phyloP scores from a whole-genome alignment of 305 asterid species.

The Fraxinus platypoda region DNA sequence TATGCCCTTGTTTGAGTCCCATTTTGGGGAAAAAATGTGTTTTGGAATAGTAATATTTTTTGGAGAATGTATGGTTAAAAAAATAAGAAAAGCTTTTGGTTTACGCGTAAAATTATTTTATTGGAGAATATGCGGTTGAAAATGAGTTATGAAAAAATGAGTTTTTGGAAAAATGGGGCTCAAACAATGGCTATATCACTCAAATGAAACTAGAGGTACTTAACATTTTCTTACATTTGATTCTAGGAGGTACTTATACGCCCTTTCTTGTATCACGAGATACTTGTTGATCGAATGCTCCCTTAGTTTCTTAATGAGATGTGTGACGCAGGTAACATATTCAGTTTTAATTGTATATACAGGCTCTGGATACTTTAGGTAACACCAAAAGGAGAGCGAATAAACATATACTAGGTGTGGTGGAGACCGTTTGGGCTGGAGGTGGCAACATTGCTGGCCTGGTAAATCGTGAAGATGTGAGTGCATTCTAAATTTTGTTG shows the following conservation, averaged over 20 bases:
- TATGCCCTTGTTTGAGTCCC: neutral
- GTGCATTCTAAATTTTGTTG: slow-evolving; percentile 24
- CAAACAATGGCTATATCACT: neutral
- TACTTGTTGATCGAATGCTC: slow-evolving; percentile 10
- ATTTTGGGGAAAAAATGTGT: no score
- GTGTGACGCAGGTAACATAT: slow-evolving; percentile 1
- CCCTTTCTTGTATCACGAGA: slow-evolving; percentile 18
- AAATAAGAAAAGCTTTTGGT: no score
- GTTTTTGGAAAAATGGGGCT: no score
- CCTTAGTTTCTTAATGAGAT: neutral
- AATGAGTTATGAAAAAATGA: no score
- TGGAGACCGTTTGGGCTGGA: slow-evolving; percentile 81
- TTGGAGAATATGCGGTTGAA: no score
- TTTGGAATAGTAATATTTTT: no score
- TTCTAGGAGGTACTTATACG: slow-evolving; percentile 2
- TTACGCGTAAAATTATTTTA: no score
- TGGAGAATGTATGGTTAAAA: no score
- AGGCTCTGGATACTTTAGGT: slow-evolving; percentile 94
- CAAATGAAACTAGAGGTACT: neutral
- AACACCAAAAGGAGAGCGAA: slow-evolving; percentile 89
- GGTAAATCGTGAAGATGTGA: slow-evolving; percentile 61
- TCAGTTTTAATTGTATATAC: slow-evolving; percentile 18
- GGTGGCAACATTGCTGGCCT: slow-evolving; percentile 89
- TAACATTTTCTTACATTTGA: neutral
- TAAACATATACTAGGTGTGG: slow-evolving; percentile 61